Evolutionary conservation across 1,284 basidiomycete genomes (phyloP).

Genomic region (Crepidotus sp.): DNA sequence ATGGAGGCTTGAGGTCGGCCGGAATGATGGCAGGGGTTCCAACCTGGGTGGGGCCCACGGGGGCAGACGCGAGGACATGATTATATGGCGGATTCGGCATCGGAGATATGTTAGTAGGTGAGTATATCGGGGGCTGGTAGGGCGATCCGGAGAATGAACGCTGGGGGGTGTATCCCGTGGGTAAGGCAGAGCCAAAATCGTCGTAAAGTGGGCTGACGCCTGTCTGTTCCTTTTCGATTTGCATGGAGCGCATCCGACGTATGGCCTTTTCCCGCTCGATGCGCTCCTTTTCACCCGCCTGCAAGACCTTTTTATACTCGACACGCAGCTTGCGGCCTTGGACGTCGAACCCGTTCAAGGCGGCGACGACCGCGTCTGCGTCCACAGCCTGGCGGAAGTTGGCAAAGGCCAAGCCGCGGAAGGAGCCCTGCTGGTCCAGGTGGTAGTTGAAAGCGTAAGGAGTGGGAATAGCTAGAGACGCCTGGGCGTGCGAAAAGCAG

Average conservation of each 20-base stretch:
- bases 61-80: conserved; percentile 37
- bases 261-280: conserved; percentile 99
- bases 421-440: conserved; percentile 88
- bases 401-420: conserved; percentile 96
- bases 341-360: conserved; percentile 91
- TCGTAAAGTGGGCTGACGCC: conserved; percentile 45
- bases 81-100: conserved; percentile 56
- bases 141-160: conserved; percentile 59
- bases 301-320: conserved; percentile 98
- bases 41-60: conserved; percentile 33
- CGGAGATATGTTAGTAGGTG: conserved; percentile 47
- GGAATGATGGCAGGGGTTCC: too few relatives aligned
- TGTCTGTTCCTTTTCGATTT: conserved; percentile 69
- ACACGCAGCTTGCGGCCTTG: conserved; percentile 98
- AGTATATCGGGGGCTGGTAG: conserved; percentile 53
- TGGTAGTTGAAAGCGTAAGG: conserved; percentile 99
- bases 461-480: conserved; percentile 88
- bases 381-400: conserved; percentile 91
- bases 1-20: conserved; percentile 44
- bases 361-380: conserved; percentile 92
- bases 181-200: conserved; percentile 53
- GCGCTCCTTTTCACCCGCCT: conserved; percentile 97
- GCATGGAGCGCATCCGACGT: conserved; percentile 95
- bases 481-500: conserved; percentile 37
- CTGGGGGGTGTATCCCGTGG: conserved; percentile 45